Conservation (phyloP, 1,284 basidiomycete genomes). For the Apiotrichum sp. region DNA sequence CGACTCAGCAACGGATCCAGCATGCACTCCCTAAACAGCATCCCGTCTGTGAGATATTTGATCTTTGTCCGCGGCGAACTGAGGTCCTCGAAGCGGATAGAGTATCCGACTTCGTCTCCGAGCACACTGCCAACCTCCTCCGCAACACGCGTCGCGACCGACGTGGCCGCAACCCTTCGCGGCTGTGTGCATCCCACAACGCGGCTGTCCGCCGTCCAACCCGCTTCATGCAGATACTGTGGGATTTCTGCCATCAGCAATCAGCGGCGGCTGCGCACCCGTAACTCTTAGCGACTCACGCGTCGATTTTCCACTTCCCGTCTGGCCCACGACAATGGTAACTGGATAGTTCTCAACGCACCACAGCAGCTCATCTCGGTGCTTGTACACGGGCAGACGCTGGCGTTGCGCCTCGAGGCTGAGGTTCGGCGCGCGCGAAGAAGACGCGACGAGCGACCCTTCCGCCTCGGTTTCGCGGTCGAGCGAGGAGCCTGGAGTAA, state of each 20-base stretch:
- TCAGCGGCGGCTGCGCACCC: no score
- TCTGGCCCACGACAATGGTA: constrained; percentile 83
- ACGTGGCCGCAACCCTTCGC: constrained; percentile 87
- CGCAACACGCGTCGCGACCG: constrained; percentile 83
- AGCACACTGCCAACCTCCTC: constrained; percentile 77
- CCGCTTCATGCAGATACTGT: constrained; percentile 84
- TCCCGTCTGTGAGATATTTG: constrained; percentile 95
- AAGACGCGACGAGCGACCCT: constrained; percentile 60
- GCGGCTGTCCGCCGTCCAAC: constrained; percentile 73
- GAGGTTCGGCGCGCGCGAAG: constrained; percentile 47
- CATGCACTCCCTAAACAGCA: constrained; percentile 91
- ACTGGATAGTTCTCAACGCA: constrained; percentile 79
- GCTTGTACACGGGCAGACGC: constrained; percentile 78
- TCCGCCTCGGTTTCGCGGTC: constrained; percentile 75
- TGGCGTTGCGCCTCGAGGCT: constrained; percentile 70
- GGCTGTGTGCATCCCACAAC: constrained; percentile 91
- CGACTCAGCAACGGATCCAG: constrained; percentile 78
- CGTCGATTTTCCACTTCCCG: constrained; percentile 95
- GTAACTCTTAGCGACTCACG: constrained; percentile 54
- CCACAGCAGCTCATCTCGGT: constrained; percentile 76
- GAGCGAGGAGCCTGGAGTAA: constrained; percentile 58
- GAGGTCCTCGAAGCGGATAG: constrained; percentile 94
- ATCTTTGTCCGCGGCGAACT: constrained; percentile 77
- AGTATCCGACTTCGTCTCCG: constrained; percentile 96
- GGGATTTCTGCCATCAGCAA: constrained; percentile 64